A percentile compares a stretch with the other conserved stretches of the same genome.
These are phyloP conservation scores for Akanthomyces uredinophilus DNA, from an alignment of 2,329 filamentous ascomycete species.

Conservation along the genomic window DNA sequence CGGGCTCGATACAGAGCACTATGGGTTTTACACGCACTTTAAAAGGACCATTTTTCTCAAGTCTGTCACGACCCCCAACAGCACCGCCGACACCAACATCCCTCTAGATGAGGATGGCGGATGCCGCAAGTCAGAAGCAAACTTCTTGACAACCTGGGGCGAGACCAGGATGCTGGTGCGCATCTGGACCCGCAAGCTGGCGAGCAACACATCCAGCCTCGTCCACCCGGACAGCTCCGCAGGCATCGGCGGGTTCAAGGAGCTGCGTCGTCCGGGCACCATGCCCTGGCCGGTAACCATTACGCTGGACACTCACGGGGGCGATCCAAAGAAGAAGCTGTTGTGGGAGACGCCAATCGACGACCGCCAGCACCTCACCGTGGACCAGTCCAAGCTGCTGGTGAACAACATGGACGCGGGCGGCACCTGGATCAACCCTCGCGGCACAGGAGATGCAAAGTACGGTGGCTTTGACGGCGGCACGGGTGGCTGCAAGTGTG, in stretches of 20 bases:
- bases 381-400: constrained; percentile 39
- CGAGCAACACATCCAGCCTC: constrained; percentile 39
- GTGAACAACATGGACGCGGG: constrained; percentile 45
- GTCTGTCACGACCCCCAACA: constrained; percentile 45
- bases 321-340: constrained; percentile 46
- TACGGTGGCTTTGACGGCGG: constrained; percentile 60
- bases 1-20: constrained; percentile 75
- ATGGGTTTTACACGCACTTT: constrained; percentile 91
- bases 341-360: constrained; percentile 50
- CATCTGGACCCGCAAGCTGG: constrained; percentile 55
- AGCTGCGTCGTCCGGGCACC: constrained; percentile 45
- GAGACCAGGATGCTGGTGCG: constrained; percentile 59
- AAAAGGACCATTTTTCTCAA: constrained; percentile 80
- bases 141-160: constrained; percentile 52
- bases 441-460: constrained; percentile 37
- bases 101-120: constrained; percentile 52
- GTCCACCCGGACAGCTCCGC: constrained; percentile 25
- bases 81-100: constrained; percentile 35
- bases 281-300: constrained; percentile 62
- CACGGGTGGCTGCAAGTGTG: constrained; percentile 56
- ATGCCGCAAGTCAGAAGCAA: constrained; percentile 46
- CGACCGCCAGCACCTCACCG: constrained; percentile 40
- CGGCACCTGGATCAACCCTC: constrained; percentile 49
- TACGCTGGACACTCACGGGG: constrained; percentile 58
- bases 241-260: constrained; percentile 19